These are phyloP conservation scores for Eutypa lata DNA, from an alignment of 2,329 filamentous ascomycete species.

Conservation along the genomic window DNA sequence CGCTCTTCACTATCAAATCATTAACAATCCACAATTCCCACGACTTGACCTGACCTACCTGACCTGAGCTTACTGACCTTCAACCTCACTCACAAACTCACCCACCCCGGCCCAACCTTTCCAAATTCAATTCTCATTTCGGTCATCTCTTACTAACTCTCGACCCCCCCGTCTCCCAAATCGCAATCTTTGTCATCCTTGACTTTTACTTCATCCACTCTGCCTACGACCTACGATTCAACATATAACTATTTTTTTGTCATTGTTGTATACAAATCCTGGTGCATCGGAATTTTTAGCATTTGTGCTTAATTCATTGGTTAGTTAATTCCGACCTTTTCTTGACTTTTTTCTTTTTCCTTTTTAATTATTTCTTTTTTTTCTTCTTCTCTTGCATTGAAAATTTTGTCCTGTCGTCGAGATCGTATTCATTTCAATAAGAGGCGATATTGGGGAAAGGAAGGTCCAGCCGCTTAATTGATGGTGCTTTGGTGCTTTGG, in stretches of 20 bases:
- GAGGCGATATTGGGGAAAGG: neutral
- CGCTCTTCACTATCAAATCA: neutral
- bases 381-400: conserved; percentile 9
- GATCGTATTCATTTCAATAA: conserved; percentile 3
- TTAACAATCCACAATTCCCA: neutral
- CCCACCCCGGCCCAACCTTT: neutral
- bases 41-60: neutral
- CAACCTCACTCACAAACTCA: neutral
- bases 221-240: neutral
- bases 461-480: neutral
- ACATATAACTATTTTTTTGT: neutral
- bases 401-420: neutral
- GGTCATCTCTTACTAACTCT: neutral
- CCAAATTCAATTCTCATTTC: neutral
- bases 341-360: conserved; percentile 17
- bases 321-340: conserved; percentile 22
- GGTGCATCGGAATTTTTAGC: neutral
- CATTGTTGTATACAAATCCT: neutral
- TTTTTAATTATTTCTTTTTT: conserved; percentile 7
- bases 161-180: neutral
- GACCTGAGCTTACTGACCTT: no score
- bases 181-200: neutral
- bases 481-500: no score
- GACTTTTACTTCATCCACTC: neutral
- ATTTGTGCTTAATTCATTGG: neutral